Evolutionary conservation across 2,329 filamentous ascomycete genomes (phyloP).

Genomic region (Emergomyces pasteurianus): DNA sequence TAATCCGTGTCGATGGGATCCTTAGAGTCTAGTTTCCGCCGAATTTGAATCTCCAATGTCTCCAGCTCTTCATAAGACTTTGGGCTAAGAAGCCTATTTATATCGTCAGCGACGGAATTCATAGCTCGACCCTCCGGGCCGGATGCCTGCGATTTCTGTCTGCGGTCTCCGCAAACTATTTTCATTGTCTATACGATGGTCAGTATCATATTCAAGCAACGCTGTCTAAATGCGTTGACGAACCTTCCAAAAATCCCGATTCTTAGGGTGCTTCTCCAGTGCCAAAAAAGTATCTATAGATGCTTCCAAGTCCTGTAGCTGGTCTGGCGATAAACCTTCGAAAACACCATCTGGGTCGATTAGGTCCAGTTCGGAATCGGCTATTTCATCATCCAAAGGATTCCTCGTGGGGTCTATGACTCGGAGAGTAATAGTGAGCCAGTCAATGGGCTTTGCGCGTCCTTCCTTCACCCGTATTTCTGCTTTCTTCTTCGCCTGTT

Average conservation of each 20-base stretch:
- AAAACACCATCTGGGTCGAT: constrained; percentile 73
- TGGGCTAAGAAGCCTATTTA: constrained; percentile 73
- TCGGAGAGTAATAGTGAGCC: constrained; percentile 79
- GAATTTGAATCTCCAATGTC: constrained; percentile 74
- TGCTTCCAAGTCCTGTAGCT: constrained; percentile 64
- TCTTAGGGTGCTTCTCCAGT: constrained; percentile 65
- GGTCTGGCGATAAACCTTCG: constrained; percentile 52
- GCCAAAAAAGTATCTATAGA: constrained; percentile 71
- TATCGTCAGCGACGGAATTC: constrained; percentile 71
- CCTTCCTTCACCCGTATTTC: constrained; percentile 87
- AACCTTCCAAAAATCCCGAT: constrained; percentile 77
- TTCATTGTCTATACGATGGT: constrained; percentile 53
- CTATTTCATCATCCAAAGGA: constrained; percentile 67
- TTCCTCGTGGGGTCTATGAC: constrained; percentile 78
- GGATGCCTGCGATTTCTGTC: constrained; percentile 50
- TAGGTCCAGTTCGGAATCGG: constrained; percentile 64
- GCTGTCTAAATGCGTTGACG: constrained; percentile 12
- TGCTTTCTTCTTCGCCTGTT: constrained; percentile 96
- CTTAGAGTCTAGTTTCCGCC: constrained; percentile 70
- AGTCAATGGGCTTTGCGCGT: constrained; percentile 84
- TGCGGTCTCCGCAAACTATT: constrained; percentile 66
- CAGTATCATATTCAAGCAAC: neutral
- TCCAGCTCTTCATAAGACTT: constrained; percentile 84
- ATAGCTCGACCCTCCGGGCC: constrained; percentile 61
- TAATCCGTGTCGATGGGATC: constrained; percentile 95